Percentiles rank a stretch among this genome's conserved stretches.
phyloP scores from a whole-genome alignment of 192 early-diverging fungal genomes.

The Phlyctochytrium bullatum region DNA sequence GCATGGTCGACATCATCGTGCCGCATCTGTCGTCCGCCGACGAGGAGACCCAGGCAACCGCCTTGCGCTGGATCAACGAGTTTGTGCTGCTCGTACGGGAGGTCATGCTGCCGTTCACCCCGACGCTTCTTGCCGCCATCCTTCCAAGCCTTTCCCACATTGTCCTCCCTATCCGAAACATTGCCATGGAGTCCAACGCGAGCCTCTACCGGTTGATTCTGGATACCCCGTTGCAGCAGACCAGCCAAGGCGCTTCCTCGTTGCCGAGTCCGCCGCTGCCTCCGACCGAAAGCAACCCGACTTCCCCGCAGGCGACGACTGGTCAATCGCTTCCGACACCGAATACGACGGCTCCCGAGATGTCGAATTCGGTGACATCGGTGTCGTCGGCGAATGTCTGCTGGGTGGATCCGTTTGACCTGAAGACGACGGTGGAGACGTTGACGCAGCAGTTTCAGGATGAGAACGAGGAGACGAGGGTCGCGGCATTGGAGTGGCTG shows the following conservation, averaged over 20 bases:
- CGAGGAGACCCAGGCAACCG: conserved; percentile 90
- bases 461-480: conserved; percentile 89
- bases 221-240: conserved; percentile 41
- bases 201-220: conserved; percentile 75
- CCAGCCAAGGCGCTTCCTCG: background rate
- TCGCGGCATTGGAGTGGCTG: conserved; percentile 93
- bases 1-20: conserved; percentile 78
- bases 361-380: background rate
- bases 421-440: conserved; percentile 73
- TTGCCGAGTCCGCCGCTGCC: background rate
- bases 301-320: background rate
- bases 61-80: conserved; percentile 88
- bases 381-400: background rate
- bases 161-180: conserved; percentile 60
- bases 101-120: conserved; percentile 79
- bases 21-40: conserved; percentile 68
- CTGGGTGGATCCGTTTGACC: conserved; percentile 74
- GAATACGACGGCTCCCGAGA: background rate
- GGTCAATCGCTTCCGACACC: too few relatives aligned
- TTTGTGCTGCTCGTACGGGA: conserved; percentile 81
- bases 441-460: conserved; percentile 77
- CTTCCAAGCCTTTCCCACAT: conserved; percentile 81
- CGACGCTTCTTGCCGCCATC: conserved; percentile 76
- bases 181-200: conserved; percentile 81
- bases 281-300: background rate